Conservation (phyloP, 1,284 basidiomycete genomes). For the Schizopora paradoxa region DNA sequence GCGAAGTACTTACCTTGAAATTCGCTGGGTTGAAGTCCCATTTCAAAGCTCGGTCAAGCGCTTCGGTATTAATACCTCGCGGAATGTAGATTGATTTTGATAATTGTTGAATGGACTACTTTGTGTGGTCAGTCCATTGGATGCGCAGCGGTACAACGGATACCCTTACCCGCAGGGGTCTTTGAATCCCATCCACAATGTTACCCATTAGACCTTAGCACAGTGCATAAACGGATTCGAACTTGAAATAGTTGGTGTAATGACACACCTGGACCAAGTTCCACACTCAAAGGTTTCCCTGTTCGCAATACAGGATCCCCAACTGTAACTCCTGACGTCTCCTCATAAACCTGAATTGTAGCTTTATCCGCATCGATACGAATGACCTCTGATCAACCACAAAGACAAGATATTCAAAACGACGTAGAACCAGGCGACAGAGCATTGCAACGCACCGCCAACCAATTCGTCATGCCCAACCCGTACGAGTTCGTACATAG, state of each 20-base stretch:
- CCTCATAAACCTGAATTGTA: conserved; percentile 99
- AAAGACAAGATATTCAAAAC: not conserved
- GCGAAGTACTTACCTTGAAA: conserved; percentile 54
- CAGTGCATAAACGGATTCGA: conserved; percentile 1
- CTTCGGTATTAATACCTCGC: conserved; percentile 95
- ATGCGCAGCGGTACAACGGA: conserved; percentile 7
- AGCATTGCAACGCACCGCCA: conserved; percentile 56
- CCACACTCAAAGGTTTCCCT: conserved; percentile 95
- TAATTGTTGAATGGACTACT: conserved; percentile 88
- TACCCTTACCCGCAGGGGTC: conserved; percentile 72
- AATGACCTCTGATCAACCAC: conserved; percentile 75
- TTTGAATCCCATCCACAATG: conserved; percentile 97
- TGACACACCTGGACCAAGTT: conserved; percentile 85
- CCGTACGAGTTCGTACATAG: conserved; percentile 96
- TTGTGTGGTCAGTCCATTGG: conserved; percentile 4
- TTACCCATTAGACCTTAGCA: conserved; percentile 88
- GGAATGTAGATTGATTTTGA: conserved; percentile 99
- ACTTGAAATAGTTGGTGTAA: conserved; percentile 2
- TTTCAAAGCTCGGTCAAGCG: conserved; percentile 81
- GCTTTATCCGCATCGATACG: conserved; percentile 95
- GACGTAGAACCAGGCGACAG: conserved; percentile 15
- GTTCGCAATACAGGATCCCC: conserved; percentile 97
- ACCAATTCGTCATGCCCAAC: conserved; percentile 98
- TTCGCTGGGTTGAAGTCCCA: conserved; percentile 96
- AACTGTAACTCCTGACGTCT: conserved; percentile 96